Percentiles rank a stretch among this genome's conserved stretches.
These are phyloP conservation scores for Aurifilum marmelostoma DNA, from an alignment of 2,329 filamentous ascomycete species.

Conservation along the genomic window DNA sequence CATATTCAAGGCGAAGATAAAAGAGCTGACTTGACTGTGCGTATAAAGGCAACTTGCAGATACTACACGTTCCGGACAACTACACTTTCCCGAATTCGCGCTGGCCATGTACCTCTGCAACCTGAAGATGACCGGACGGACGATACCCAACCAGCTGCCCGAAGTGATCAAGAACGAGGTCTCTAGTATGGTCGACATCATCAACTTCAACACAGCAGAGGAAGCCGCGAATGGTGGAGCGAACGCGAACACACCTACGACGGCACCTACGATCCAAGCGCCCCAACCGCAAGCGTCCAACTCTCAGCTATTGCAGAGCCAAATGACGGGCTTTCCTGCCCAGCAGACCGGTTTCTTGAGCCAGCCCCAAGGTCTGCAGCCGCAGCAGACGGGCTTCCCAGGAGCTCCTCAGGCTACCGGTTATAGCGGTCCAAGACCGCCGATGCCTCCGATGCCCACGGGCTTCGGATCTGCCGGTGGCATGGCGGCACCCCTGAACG, in stretches of 20 bases:
- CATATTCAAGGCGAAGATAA: too few species aligned
- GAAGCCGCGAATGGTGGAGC: constrained; percentile 57
- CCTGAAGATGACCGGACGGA: constrained; percentile 83
- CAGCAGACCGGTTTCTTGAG: constrained; percentile 61
- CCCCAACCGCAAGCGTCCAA: constrained; percentile 77
- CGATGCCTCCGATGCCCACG: constrained; percentile 80
- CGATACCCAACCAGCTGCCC: constrained; percentile 73
- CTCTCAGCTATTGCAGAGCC: constrained; percentile 63
- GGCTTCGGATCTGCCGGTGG: constrained; percentile 62
- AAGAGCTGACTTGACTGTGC: constrained; percentile 16
- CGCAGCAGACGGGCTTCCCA: constrained; percentile 72
- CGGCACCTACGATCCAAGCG: constrained; percentile 62
- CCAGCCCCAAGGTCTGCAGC: constrained; percentile 58
- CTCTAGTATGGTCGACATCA: constrained; percentile 99
- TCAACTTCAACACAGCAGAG: constrained; percentile 89
- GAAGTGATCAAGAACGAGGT: constrained; percentile 94
- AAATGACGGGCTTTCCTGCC: constrained; percentile 70
- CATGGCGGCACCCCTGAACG: constrained; percentile 72
- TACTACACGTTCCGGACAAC: constrained; percentile 92
- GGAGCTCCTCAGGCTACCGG: constrained; percentile 73
- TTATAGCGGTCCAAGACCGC: constrained; percentile 79
- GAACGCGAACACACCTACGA: constrained; percentile 52
- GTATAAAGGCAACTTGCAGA: constrained; percentile 79
- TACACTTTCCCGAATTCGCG: constrained; percentile 97
- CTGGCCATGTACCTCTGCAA: constrained; percentile 99